A percentile compares a stretch with the other conserved stretches of the same genome.
These are phyloP conservation scores for Kalmusia sp. DNA, from an alignment of 2,329 filamentous ascomycete species.

Conservation along the genomic window DNA sequence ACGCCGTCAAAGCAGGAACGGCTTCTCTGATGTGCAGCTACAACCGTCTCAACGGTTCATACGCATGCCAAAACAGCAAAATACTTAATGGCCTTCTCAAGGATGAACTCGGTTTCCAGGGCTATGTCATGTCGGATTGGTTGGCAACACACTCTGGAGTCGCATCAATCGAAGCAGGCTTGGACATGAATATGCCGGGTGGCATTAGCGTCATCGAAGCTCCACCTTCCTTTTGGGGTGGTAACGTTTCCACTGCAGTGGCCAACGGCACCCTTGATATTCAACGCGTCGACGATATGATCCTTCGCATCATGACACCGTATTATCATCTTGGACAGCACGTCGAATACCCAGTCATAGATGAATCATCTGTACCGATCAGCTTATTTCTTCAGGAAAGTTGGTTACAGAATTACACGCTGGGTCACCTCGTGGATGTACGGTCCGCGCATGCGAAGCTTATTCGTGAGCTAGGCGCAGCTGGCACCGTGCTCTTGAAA, in stretches of 20 bases:
- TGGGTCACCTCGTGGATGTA: conserved; percentile 46
- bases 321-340: conserved; percentile 54
- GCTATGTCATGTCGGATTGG: conserved; percentile 53
- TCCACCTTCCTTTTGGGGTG: conserved; percentile 40
- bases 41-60: conserved; percentile 41
- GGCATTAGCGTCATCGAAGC: conserved; percentile 26
- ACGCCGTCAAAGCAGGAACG: conserved; percentile 64
- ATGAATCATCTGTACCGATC: conserved; percentile 32
- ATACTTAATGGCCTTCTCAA: conserved; percentile 59
- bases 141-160: conserved; percentile 53
- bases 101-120: conserved; percentile 58
- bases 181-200: conserved; percentile 58
- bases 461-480: conserved; percentile 50
- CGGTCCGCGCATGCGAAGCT: conserved; percentile 41
- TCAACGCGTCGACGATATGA: conserved; percentile 55
- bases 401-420: conserved; percentile 40
- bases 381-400: conserved; percentile 23
- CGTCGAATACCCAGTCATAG: conserved; percentile 41
- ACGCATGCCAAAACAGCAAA: conserved; percentile 46
- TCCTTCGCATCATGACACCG: conserved; percentile 52
- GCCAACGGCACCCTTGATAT: conserved; percentile 50
- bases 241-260: conserved; percentile 45
- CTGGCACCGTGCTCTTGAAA: conserved; percentile 54
- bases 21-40: conserved; percentile 67
- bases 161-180: conserved; percentile 52